Base-by-base conservation (phyloP, 768 basidiomycete species). In the Agrocybe chaxingu region DNA sequence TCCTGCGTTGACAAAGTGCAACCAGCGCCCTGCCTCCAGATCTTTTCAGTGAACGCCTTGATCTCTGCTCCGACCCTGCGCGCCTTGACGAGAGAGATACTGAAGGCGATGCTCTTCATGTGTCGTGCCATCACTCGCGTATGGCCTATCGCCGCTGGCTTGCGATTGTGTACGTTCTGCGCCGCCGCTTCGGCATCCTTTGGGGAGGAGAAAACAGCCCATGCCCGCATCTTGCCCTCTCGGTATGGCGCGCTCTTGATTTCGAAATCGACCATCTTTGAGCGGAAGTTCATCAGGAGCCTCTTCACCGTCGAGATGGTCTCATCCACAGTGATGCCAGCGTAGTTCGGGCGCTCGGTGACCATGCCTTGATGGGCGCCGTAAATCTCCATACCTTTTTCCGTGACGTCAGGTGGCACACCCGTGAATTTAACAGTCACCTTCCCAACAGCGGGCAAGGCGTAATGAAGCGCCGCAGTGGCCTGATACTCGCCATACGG, bases 351-450 rank as follows among this genome's bases (percentile, higher is more conserved):
- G 11, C 73, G 74, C 4, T 73, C 74, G 56, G 81, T 63, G 66
- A 84, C 76, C 40, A 80, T 69, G 7, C 76, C 79, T 18, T 75
- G 71, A 1, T 78, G 72, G 1, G 67, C 60, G 3, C 73, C 73
- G 52, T 81, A 81, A 24, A 68, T 63, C 35, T 70, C 66, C 57
- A 85, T 60, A 9, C 71, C 71, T 12, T 72, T 62, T 16, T 74
- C 63, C 1, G 61, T 68, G 0, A 72, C 65, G 37, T 71, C 67
- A 0, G 75, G 60, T 1, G 86, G 84, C 4, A 89, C 60, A 4
- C 77, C 73, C 4, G 62, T 61, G 56, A 90, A 79, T 12, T 78
- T 78, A 46, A 92, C 81, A 7, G 80, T 89, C 59, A 77, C 78
- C 0, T 65, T 62, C 3, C 80, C 82, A 7, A 87, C 71, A 1